phyloP scores from a whole-genome alignment of 2,329 filamentous ascomycete genomes.

The Passalora sequoiae region DNA sequence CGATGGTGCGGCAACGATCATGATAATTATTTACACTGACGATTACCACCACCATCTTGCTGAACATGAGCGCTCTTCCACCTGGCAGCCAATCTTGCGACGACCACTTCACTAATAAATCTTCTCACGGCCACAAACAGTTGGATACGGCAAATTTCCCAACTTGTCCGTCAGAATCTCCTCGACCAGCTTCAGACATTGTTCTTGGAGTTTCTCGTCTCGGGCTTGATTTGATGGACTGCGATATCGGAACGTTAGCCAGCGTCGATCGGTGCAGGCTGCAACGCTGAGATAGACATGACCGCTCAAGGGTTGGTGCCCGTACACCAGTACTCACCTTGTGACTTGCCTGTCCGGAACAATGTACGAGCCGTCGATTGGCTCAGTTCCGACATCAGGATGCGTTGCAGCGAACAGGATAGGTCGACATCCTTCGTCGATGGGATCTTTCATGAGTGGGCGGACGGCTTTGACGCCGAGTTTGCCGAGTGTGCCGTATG shows the following conservation, averaged over 20 bases:
- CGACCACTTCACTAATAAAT: background rate
- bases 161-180: constrained; percentile 42
- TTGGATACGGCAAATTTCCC: constrained; percentile 18
- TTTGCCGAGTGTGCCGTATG: constrained; percentile 44
- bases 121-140: background rate
- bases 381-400: constrained; percentile 40
- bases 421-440: constrained; percentile 45
- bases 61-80: too few species aligned
- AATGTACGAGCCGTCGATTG: constrained; percentile 46
- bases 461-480: constrained; percentile 40
- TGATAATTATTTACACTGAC: background rate
- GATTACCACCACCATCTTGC: too few species aligned
- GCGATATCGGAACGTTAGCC: too few species aligned
- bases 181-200: constrained; percentile 45
- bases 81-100: background rate
- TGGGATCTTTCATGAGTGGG: constrained; percentile 49
- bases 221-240: constrained; percentile 40
- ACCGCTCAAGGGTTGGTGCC: too few species aligned
- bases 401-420: constrained; percentile 48
- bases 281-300: too few species aligned
- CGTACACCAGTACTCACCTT: too few species aligned
- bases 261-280: too few species aligned
- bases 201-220: constrained; percentile 41
- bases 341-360: constrained; percentile 47
- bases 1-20: background rate